Base-by-base conservation (phyloP, 768 basidiomycete species). In the Macrolepiota fuliginosa region DNA sequence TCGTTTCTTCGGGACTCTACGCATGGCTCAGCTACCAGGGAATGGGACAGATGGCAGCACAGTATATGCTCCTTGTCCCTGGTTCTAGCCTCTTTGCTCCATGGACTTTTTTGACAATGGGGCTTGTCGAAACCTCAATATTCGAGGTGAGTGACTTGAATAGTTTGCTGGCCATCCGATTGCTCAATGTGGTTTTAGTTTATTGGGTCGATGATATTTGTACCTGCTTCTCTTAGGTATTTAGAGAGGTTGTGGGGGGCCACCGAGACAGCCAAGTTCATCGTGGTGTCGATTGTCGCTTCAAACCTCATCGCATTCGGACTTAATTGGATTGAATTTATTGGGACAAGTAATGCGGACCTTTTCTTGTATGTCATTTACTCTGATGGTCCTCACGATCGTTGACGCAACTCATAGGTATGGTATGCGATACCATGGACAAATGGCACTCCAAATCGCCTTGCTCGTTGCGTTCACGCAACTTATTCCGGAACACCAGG, bases 401-500 rank as follows among this genome's bases (percentile, higher is more conserved):
- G 13, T 49, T 49, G 22, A 49, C 11, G 9, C 22, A 12, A 4
- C 53, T 19, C 42, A 52, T 22, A 97, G 96, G 47, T 93, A 90
- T 74, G 92, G 89, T 39, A 90, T 92, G 83, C 80, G 84, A 49
- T 97, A 96, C 71, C 94, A 92, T 68, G 97, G 97, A 46, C 90
- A 95, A 74, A 94, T 91, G 83, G 91, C 93, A 4, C 79, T 99
- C 19, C 93, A 97, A 69, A 89, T 88, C 54, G 90, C 89, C 2
- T 79, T 96, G 63, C 79, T 99, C 37, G 97, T 99, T 58, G 96
- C 96, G 5, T 98, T 98, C 76, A 98, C 96, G 3, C 97, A 99
- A 73, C 75, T 97, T 58, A 98, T 98, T 66, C 96, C 96, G 35
- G 97, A 99, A 74, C 96, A 99, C 69, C 96, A 98, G 74, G 88